A percentile compares a stretch with the other conserved stretches of the same genome.
These are phyloP conservation scores for Babesia sp. DNA, from an alignment of 169 alveolate species.

Conservation along the genomic window DNA sequence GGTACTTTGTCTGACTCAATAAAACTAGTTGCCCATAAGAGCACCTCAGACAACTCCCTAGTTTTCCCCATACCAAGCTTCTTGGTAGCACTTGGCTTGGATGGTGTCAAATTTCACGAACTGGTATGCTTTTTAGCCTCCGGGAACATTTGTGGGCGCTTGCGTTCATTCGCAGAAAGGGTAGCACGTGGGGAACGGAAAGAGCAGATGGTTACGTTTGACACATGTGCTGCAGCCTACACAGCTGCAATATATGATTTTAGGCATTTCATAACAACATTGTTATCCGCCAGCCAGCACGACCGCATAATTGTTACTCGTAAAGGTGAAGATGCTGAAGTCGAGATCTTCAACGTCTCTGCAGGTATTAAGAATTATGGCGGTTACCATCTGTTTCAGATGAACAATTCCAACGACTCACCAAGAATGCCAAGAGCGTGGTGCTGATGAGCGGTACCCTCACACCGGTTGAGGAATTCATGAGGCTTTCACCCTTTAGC, in stretches of 20 bases:
- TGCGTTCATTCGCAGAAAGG: conserved; percentile 36
- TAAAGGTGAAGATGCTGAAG: neutral
- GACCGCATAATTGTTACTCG: conserved; percentile 42
- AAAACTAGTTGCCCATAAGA: neutral
- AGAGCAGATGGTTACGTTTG: neutral
- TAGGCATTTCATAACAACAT: conserved; percentile 25
- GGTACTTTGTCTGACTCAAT: neutral
- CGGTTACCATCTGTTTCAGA: neutral
- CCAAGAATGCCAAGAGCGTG: conserved; percentile 46
- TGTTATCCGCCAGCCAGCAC: conserved; percentile 32
- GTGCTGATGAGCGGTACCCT: conserved; percentile 65
- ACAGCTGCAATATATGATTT: conserved; percentile 22
- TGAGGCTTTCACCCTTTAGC: conserved; percentile 29
- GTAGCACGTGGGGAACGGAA: conserved; percentile 1
- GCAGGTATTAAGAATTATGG: conserved; percentile 10
- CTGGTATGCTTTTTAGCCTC: conserved; percentile 31
- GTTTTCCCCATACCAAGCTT: conserved; percentile 39
- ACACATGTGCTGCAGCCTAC: neutral
- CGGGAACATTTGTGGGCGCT: conserved; percentile 30
- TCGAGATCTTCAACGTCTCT: conserved; percentile 39
- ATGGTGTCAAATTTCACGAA: conserved; percentile 29
- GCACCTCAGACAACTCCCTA: neutral
- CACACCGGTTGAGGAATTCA: conserved; percentile 61
- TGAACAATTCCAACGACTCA: neutral
- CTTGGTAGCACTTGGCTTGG: conserved; percentile 31